These are phyloP conservation scores for Diaporthe velutina DNA, from an alignment of 2,329 filamentous ascomycete genomes.

Conservation along the genomic window DNA sequence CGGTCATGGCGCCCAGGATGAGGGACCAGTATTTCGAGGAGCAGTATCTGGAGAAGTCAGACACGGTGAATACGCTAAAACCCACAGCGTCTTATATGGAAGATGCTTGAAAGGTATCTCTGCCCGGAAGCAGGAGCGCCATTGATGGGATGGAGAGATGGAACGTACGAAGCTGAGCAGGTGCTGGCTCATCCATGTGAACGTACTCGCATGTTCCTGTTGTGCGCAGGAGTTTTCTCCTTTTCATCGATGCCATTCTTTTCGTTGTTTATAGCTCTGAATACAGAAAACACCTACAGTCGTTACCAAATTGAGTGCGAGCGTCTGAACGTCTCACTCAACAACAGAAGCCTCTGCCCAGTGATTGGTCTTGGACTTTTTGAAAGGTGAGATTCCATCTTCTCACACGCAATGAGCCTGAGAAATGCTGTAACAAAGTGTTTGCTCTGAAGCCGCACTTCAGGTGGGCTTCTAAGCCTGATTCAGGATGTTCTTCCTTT, in stretches of 20 bases:
- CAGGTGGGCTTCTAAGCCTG: neutral
- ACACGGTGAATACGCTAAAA: neutral
- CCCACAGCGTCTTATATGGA: constrained; percentile 19
- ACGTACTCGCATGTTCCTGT: constrained; percentile 5
- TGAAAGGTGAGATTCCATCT: neutral
- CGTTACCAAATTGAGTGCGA: constrained; percentile 10
- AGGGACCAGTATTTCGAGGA: constrained; percentile 8
- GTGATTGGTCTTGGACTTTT: neutral
- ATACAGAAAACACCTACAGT: constrained; percentile 2
- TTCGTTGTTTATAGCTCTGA: neutral
- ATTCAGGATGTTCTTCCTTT: too few relatives aligned
- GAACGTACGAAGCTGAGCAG: constrained; percentile 8
- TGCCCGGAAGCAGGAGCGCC: neutral
- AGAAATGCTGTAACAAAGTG: neutral
- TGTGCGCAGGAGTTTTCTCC: neutral
- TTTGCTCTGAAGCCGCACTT: too few relatives aligned
- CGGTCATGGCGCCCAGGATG: constrained; percentile 30
- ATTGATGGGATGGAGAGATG: neutral
- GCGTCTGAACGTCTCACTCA: neutral
- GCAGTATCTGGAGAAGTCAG: constrained; percentile 26
- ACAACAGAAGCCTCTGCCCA: neutral
- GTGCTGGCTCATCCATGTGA: constrained; percentile 11
- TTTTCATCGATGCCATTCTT: constrained; percentile 13
- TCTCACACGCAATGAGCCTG: too few relatives aligned
- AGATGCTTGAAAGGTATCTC: constrained; percentile 4